Base-by-base conservation (phyloP, 2,329 filamentous ascomycete genomes). In the Orbilia javanica region DNA sequence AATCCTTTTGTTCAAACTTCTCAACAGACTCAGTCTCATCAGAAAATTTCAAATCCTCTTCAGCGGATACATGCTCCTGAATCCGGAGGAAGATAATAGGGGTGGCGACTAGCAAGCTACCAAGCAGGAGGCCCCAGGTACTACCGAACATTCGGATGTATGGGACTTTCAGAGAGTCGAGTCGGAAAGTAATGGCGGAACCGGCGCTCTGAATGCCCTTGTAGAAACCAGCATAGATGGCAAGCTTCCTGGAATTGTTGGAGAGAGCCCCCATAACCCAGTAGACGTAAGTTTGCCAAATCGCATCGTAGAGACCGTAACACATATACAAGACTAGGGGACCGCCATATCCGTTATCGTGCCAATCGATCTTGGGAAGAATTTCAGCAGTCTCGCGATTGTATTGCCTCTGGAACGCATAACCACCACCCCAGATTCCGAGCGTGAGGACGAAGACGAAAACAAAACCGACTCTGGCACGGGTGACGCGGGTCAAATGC, bases 231-330 rank as follows among this genome's bases (percentile, higher is more conserved):
- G 93, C 92, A 82, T 94, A 91, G 86, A 97, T 97, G 86, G 94
- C 94, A 31, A 94, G 89, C 84, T 93, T 95, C 84, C 94, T 93
- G 78, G 92, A 90, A 80, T 95, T 97, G 89, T 97, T 97, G 83
- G 93, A 94, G 53, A 97, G 87, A 11, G 94, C 89, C 63, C 94
- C 94, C 92, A 97, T 97, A 86, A 92, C 94, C 91, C 94, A 97
- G 87, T 97, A 97, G 65, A 95, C 90, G 82, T 88, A 90, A 0
- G 93, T 94, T 86, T 97, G 95, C 91, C 93, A 97, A 70, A 90
- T 89, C 55, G 94, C 93, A 83, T 92, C 90, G 81, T 89, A 91
- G 79, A 89, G 87, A 46, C 90, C 90, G 82, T 91, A 92, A 84
- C 91, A 91, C 82, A 92, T 89, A 85, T 91, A 92, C 13, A 92